Evolutionary conservation across 805 yeast genomes (phyloP).

Genomic region (Kuraishia ogatae): DNA sequence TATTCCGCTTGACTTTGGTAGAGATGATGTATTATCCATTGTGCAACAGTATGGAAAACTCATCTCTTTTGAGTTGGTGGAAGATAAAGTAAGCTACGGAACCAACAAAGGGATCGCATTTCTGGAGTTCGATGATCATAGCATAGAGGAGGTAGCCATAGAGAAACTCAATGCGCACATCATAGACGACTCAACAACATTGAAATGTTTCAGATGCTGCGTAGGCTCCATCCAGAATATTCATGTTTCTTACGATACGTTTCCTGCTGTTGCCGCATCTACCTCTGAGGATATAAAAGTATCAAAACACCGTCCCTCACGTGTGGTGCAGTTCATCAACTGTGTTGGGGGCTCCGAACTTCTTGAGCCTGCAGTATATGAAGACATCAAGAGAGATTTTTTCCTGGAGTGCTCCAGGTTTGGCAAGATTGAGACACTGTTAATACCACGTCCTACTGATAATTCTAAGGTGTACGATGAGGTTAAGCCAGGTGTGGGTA

Average conservation of each 20-base stretch:
- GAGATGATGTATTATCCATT: constrained; percentile 32
- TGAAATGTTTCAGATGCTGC: constrained; percentile 31
- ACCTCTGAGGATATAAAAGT: constrained; percentile 4
- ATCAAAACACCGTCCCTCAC: constrained; percentile 20
- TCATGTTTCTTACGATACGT: constrained; percentile 26
- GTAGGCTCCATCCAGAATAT: constrained; percentile 14
- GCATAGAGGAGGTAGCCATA: constrained; percentile 16
- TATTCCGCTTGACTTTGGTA: constrained; percentile 31
- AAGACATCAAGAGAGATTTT: constrained; percentile 46
- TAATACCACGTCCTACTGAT: constrained; percentile 49
- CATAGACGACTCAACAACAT: constrained; percentile 22
- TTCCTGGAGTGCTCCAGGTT: constrained; percentile 34
- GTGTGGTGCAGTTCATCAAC: constrained; percentile 59
- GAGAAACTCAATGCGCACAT: constrained; percentile 24
- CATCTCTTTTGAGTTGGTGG: constrained; percentile 30
- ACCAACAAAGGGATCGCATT: constrained; percentile 48
- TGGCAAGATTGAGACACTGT: constrained; percentile 45
- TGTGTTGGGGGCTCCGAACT: constrained; percentile 58
- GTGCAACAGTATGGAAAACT: constrained; percentile 32
- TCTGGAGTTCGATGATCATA: constrained; percentile 29
- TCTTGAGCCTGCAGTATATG: constrained; percentile 35
- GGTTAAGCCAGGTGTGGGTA: constrained; percentile 50
- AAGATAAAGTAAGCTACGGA: constrained; percentile 39
- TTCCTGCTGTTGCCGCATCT: constrained; percentile 1
- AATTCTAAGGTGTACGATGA: constrained; percentile 30